Conservation (phyloP, 208 protist species). For the Wallacemonas sp. region DNA sequence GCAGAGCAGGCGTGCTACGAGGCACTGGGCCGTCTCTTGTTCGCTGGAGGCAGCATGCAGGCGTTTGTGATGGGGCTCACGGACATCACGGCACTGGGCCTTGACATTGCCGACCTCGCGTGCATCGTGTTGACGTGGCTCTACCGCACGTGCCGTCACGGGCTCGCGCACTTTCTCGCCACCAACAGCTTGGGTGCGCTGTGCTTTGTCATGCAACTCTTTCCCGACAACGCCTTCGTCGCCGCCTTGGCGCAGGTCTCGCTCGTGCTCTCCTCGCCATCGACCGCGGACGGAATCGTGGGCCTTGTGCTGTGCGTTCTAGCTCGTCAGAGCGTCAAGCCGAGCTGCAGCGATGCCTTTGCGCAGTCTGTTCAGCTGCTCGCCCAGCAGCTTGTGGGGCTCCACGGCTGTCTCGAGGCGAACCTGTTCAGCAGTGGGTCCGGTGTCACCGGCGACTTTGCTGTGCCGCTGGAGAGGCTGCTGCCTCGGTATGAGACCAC, state of each 20-base stretch:
- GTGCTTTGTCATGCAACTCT: slow-evolving; percentile 39
- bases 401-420: neutral
- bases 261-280: slow-evolving; percentile 4
- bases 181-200: slow-evolving; percentile 37
- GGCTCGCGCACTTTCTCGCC: slow-evolving; percentile 20
- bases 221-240: slow-evolving; percentile 46
- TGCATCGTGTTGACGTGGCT: slow-evolving; percentile 42
- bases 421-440: neutral
- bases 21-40: slow-evolving; percentile 1
- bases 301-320: slow-evolving; percentile 25
- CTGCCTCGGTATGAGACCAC: neutral
- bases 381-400: neutral
- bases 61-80: slow-evolving; percentile 1
- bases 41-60: neutral
- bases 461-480: neutral
- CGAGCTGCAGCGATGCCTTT: neutral
- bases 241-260: slow-evolving; percentile 34
- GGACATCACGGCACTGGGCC: slow-evolving; percentile 24
- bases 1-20: neutral
- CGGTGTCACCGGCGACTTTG: neutral
- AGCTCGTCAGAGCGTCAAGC: slow-evolving; percentile 26
- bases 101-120: slow-evolving; percentile 32
- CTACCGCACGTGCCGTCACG: slow-evolving; percentile 20
- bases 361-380: neutral
- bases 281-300: slow-evolving; percentile 10